These are phyloP conservation scores for Metarhizium robertsii DNA, from an alignment of 2,329 filamentous ascomycete genomes.

Conservation along the genomic window DNA sequence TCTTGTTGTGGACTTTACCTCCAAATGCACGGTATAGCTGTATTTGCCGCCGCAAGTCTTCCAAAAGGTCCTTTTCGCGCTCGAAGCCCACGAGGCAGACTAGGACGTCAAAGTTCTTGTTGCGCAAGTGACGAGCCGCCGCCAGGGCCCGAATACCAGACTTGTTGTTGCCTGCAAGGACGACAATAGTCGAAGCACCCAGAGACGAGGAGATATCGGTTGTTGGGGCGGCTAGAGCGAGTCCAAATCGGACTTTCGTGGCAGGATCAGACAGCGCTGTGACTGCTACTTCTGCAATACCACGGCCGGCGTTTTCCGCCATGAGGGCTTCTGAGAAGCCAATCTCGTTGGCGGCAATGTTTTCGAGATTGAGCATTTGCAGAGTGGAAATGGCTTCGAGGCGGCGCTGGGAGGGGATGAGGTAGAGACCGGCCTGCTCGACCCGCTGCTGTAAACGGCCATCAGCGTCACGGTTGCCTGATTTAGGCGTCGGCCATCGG, in stretches of 20 bases:
- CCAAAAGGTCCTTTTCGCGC: slow-evolving; percentile 69
- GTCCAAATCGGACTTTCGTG: slow-evolving; percentile 41
- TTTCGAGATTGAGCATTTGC: slow-evolving; percentile 88
- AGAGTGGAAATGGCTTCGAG: slow-evolving; percentile 59
- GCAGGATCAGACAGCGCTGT: slow-evolving; percentile 55
- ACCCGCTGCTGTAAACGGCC: slow-evolving; percentile 25
- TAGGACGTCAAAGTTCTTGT: slow-evolving; percentile 71
- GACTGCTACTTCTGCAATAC: slow-evolving; percentile 77
- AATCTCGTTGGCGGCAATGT: slow-evolving; percentile 78
- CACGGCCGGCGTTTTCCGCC: slow-evolving; percentile 81
- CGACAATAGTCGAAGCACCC: slow-evolving; percentile 43
- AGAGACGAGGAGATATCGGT: slow-evolving; percentile 14
- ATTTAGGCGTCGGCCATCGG: slow-evolving; percentile 19
- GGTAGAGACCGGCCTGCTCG: slow-evolving; percentile 39
- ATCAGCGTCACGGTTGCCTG: slow-evolving; percentile 21
- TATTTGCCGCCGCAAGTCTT: slow-evolving; percentile 71
- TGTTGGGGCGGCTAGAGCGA: slow-evolving; percentile 29
- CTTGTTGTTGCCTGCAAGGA: slow-evolving; percentile 93
- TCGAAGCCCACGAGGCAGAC: slow-evolving; percentile 81
- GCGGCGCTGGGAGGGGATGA: slow-evolving; percentile 44
- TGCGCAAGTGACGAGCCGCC: slow-evolving; percentile 77
- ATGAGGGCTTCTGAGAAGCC: slow-evolving; percentile 84
- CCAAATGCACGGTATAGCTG: slow-evolving; percentile 78
- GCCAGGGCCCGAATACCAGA: slow-evolving; percentile 77
- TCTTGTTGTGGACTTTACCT: slow-evolving; percentile 57